phyloP scores from a whole-genome alignment of 2,329 filamentous ascomycete species.

The Beauveria pseudobassiana region DNA sequence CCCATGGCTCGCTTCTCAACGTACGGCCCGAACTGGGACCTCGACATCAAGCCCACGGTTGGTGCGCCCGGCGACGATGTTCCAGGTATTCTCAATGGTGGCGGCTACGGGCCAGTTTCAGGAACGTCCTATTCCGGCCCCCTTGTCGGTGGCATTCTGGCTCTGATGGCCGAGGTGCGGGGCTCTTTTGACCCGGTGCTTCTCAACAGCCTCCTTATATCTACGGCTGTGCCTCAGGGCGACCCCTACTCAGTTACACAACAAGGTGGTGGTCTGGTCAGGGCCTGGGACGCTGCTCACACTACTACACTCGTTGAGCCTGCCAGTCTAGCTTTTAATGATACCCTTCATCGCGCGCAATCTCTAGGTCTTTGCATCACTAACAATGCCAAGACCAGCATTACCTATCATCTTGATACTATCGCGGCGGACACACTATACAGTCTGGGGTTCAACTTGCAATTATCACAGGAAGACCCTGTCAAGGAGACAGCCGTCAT shows the following conservation, averaged over 20 bases:
- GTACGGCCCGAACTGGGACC: background rate
- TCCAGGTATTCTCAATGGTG: background rate
- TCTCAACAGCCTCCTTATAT: background rate
- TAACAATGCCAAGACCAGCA: background rate
- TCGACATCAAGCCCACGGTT: background rate
- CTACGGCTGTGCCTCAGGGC: background rate
- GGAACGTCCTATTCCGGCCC: background rate
- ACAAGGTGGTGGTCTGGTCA: background rate
- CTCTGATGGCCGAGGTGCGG: background rate
- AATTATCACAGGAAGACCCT: no score
- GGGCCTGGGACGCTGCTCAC: background rate
- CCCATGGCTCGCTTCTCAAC: background rate
- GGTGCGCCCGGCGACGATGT: background rate
- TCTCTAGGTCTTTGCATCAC: background rate
- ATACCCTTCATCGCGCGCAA: background rate
- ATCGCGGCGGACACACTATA: background rate
- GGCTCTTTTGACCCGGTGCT: background rate
- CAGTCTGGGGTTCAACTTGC: background rate
- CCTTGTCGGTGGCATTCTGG: background rate
- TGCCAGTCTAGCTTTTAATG: background rate
- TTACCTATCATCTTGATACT: background rate
- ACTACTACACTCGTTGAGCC: background rate
- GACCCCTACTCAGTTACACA: background rate
- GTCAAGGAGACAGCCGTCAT: background rate
- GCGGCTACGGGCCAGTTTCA: background rate